A percentile compares a stretch with the other conserved stretches of the same genome.
These are phyloP conservation scores for Obelidium mucronatum DNA, from an alignment of 192 early-diverging fungal genomes.

Conservation along the genomic window DNA sequence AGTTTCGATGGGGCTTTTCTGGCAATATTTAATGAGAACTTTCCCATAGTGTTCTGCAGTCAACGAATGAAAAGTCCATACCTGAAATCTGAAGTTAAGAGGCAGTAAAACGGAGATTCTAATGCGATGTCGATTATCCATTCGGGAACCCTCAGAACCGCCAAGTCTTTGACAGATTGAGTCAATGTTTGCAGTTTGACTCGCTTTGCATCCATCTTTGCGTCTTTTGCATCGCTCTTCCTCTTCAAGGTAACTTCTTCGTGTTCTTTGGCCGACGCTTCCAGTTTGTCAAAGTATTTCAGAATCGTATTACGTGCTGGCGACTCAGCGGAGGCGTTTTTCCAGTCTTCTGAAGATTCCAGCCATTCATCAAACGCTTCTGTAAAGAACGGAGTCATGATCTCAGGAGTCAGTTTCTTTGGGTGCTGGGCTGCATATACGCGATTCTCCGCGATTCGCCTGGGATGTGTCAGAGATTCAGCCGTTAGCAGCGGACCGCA, in stretches of 20 bases:
- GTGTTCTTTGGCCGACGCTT: background rate
- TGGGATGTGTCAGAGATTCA: background rate
- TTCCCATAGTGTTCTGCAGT: no score
- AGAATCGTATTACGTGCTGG: background rate
- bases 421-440: background rate
- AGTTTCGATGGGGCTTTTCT: background rate
- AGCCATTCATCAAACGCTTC: background rate
- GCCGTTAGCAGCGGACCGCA: background rate
- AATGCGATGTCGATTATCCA: background rate
- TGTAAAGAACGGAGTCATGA: background rate
- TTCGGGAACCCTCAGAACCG: background rate
- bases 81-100: background rate
- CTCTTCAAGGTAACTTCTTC: background rate
- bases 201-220: background rate
- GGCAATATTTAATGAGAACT: no score
- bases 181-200: background rate
- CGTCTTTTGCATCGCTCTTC: background rate
- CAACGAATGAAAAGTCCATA: background rate
- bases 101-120: background rate
- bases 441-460: background rate
- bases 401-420: background rate
- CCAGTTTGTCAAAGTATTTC: background rate
- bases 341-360: background rate
- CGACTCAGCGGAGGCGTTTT: background rate
- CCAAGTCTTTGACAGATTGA: background rate